Evolutionary conservation across 2,329 filamentous ascomycete species (phyloP), one percentile per base, ranked within the genome.

Genomic region (Fusarium oligoseptatum): DNA sequence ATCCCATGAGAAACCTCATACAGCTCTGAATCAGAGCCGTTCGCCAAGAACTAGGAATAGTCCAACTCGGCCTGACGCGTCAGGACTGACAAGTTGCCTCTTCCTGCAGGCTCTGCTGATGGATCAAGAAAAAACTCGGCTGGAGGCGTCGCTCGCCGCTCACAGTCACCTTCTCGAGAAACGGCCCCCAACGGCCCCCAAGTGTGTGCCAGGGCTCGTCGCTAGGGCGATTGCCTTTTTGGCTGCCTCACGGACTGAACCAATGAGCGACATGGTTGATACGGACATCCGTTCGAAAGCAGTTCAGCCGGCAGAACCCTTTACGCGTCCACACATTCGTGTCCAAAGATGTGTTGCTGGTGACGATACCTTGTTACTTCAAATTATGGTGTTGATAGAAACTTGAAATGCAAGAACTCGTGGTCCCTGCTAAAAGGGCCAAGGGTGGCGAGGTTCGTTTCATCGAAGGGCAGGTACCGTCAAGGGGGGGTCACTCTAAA

Each of bases 111-210:
- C 45, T 41, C 60, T 67, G 62, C 41, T 64, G 66, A 50, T 48
- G 48, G 61, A 60, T 32, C 43, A 32, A 22, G 20, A 22, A 32
- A 32, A 12, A 41, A 34, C 17, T 39, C 32, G n/a, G 34, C 10
- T 32, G 20, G 27, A 58, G 50, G 50, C 50, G 50, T 58, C n/a
- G 17, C 34, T n/a, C 20, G 29, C 36, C 17, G 32, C 60, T 34
- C 34, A 22, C 29, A 20, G 32, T 52, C 32, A 36, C 6, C 24
- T 12, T 5, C 9, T 24, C 6, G 29, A 52, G 1, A 61, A 61
- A 65, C 39, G 72, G 72, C 72, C 72, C 72, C 72, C 72, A 74
- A 74, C 37, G 68, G 71, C 68, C 71, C 71, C 71, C 71, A 68
- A 68, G 29, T 27, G 24, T 52, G 48, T 52, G 20, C 37, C 20